phyloP scores from a whole-genome alignment of 805 yeast genomes.

The Candida ponderosae region DNA sequence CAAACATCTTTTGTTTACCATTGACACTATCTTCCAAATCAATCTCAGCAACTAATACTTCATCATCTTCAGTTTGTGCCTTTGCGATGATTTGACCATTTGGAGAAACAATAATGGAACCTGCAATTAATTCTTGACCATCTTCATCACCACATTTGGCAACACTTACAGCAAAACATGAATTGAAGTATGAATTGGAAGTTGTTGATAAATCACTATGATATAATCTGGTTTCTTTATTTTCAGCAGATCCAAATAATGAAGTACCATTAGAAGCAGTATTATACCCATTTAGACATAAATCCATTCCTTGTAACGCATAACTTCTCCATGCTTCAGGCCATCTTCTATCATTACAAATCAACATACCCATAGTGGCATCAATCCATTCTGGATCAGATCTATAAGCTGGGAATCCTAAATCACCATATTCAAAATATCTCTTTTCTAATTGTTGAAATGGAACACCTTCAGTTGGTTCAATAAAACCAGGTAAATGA shows the following conservation, averaged over 20 bases:
- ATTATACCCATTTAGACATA: constrained; percentile 29
- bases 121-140: constrained; percentile 27
- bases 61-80: constrained; percentile 28
- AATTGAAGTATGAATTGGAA: constrained; percentile 27
- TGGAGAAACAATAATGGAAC: constrained; percentile 29
- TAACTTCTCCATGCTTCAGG: constrained; percentile 33
- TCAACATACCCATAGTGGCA: constrained; percentile 28
- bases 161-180: constrained; percentile 26
- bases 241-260: constrained; percentile 24
- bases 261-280: constrained; percentile 28
- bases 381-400: constrained; percentile 28
- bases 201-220: constrained; percentile 27
- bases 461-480: constrained; percentile 24
- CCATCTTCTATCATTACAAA: constrained; percentile 35
- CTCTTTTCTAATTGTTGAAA: constrained; percentile 32
- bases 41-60: constrained; percentile 23
- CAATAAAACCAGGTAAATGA: constrained; percentile 28
- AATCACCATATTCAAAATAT: constrained; percentile 29
- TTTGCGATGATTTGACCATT: constrained; percentile 26
- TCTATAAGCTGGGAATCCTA: constrained; percentile 28
- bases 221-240: constrained; percentile 21
- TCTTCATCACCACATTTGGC: constrained; percentile 31
- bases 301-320: constrained; percentile 32
- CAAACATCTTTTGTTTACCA: constrained; percentile 29
- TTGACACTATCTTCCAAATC: constrained; percentile 27